These are phyloP conservation scores for Hemileccinum impolitum DNA, from an alignment of 768 basidiomycete species.

Conservation along the genomic window DNA sequence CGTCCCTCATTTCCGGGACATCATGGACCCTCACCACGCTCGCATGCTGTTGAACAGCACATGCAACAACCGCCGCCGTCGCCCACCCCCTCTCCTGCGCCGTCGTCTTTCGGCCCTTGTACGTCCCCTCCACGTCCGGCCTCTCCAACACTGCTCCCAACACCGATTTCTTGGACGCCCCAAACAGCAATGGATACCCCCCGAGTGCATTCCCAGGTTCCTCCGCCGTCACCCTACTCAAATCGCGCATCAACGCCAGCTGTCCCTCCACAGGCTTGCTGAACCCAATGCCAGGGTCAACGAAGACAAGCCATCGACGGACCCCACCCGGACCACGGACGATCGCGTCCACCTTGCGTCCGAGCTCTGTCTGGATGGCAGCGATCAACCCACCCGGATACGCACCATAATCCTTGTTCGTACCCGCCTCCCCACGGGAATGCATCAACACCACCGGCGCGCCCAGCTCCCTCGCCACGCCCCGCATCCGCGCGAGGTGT, in stretches of 20 bases:
- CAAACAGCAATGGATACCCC: conserved; percentile 68
- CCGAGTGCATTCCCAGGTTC: conserved; percentile 44
- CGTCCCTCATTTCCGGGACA: conserved; percentile 67
- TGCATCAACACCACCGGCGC: conserved; percentile 94
- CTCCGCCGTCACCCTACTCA: conserved; percentile 45
- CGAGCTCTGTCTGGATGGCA: conserved; percentile 72
- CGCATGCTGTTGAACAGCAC: conserved; percentile 71
- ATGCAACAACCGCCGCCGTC: conserved; percentile 73
- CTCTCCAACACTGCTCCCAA: conserved; percentile 61
- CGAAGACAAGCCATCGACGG: conserved; percentile 82
- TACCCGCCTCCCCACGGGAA: conserved; percentile 78
- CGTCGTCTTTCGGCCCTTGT: conserved; percentile 49
- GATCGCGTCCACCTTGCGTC: conserved; percentile 58
- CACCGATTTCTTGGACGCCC: conserved; percentile 82
- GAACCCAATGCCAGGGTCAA: conserved; percentile 94
- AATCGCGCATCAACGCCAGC: conserved; percentile 57
- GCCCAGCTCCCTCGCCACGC: conserved; percentile 55
- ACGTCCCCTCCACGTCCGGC: conserved; percentile 35
- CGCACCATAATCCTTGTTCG: conserved; percentile 60
- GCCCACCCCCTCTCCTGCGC: conserved; percentile 73
- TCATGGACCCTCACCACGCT: conserved; percentile 83
- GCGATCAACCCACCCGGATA: conserved; percentile 54
- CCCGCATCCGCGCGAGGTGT: conserved; percentile 59
- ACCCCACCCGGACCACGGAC: conserved; percentile 70
- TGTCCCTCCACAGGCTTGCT: conserved; percentile 83